phyloP scores from a whole-genome alignment of 108 stramenopile species.

The Epipyxis sp. region DNA sequence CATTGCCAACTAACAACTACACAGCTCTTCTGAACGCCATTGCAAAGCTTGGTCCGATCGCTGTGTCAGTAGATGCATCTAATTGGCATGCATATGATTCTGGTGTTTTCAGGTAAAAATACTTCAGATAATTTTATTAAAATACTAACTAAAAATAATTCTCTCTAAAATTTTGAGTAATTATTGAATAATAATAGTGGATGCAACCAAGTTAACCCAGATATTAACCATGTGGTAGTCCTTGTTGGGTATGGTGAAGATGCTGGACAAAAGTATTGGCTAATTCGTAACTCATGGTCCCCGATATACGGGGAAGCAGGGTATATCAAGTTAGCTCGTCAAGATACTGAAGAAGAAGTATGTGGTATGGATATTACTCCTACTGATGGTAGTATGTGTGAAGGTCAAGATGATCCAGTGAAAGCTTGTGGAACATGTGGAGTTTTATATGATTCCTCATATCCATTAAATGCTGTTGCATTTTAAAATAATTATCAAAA shows the following conservation, averaged over 20 bases:
- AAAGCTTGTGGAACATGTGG: slow-evolving; percentile 32
- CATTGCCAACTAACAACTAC: slow-evolving; percentile 69
- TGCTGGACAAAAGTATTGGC: slow-evolving; percentile 13
- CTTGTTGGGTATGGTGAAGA: slow-evolving; percentile 30
- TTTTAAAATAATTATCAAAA: too few species aligned
- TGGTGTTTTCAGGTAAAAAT: slow-evolving; percentile 63
- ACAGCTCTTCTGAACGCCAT: slow-evolving; percentile 69
- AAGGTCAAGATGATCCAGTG: slow-evolving; percentile 10
- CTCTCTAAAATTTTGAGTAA: too few species aligned
- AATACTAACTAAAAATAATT: too few species aligned
- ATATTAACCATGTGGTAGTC: slow-evolving; percentile 35
- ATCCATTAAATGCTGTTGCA: slow-evolving; percentile 1
- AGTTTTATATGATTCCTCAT: slow-evolving; percentile 12
- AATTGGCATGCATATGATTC: slow-evolving; percentile 62
- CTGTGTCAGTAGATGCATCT: slow-evolving; percentile 63
- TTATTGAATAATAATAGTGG: too few species aligned
- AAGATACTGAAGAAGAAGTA: slow-evolving; percentile 4
- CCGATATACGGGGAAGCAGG: slow-evolving; percentile 7
- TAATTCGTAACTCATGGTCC: slow-evolving; percentile 24
- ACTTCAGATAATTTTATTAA: too few species aligned
- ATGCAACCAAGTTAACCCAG: not conserved
- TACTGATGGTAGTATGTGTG: slow-evolving; percentile 20
- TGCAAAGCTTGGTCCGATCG: slow-evolving; percentile 70
- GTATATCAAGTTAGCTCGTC: slow-evolving; percentile 34
- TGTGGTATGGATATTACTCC: slow-evolving; percentile 28